Evolutionary conservation across 2,329 filamentous ascomycete genomes (phyloP), one percentile per base, ranked within the genome.

Genomic region (Ambrosiella beaveri): DNA sequence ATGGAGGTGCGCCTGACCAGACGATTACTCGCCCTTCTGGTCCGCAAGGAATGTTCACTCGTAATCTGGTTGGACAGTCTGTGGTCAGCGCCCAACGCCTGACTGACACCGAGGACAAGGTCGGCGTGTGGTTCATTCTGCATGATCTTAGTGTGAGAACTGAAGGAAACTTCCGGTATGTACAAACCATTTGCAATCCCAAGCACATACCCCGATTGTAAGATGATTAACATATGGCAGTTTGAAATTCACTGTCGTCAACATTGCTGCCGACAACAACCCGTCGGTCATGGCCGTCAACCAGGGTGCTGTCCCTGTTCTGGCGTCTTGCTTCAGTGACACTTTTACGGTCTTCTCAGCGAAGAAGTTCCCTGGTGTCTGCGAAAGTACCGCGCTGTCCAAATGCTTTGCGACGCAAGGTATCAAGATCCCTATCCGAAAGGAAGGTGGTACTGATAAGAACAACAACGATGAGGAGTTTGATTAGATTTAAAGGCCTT

Each of bases 351-450:
- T 98, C 37, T 97, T 85, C 71, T 95, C 88, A 1, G 93, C 93
- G 53, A 98, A 98, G 77, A 96, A 96, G 66, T 98, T 98, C 70
- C 93, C 93, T 0, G 93, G 93, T 45, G 93, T 98, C 1, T 95
- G 95, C 59, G 91, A 97, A 68, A 94, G 86, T 69, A 98, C 93
- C 0, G 72, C 82, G 3, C 73, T 97, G 15, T 96, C 90, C 76
- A 95, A 94, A 70, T 87, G 82, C 62, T 97, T 98, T 71, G 91
- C 93, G 2, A 77, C 80, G 1, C 93, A 98, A 66, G 93, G 93
- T 27, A 95, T 95, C 71, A 96, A 96, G 71, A 96, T 97, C 27
- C 91, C 91, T 0, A 96, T 97, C 57, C 76, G 91, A 19, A 96
- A 96, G 70, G 91, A 96, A 65, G 83, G 85, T 0, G 58, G 58